These are phyloP conservation scores for Termitomyces sp. DNA, from an alignment of 1,284 basidiomycete genomes.

Conservation along the genomic window DNA sequence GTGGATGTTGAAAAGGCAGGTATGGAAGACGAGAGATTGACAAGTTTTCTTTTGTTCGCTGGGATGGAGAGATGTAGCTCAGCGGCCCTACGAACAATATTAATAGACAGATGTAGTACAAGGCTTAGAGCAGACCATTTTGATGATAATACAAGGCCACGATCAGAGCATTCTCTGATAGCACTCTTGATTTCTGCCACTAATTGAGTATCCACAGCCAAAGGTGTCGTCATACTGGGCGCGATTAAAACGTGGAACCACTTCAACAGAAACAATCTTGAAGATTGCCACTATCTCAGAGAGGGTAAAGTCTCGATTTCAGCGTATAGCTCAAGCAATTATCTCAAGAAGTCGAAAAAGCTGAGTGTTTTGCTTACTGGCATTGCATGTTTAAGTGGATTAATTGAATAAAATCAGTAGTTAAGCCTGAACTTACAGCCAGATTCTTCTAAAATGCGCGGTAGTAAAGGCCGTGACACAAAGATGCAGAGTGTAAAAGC, in stretches of 20 bases:
- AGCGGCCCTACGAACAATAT: slow-evolving; percentile 49
- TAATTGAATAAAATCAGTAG: neutral
- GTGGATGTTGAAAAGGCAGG: slow-evolving; percentile 45
- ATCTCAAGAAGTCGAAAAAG: neutral
- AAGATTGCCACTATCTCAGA: neutral
- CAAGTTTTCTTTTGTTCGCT: slow-evolving; percentile 36
- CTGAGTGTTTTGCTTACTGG: neutral
- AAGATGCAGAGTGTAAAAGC: neutral
- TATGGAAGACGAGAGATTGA: slow-evolving; percentile 18
- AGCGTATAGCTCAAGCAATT: neutral
- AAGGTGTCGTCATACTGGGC: slow-evolving; percentile 9
- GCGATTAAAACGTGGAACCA: neutral
- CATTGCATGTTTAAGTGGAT: neutral
- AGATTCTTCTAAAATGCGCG: neutral
- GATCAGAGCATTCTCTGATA: slow-evolving; percentile 54
- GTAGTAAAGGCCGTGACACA: neutral
- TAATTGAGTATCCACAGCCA: slow-evolving; percentile 27
- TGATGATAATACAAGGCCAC: slow-evolving; percentile 55
- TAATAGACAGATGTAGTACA: neutral
- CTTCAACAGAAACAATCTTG: neutral
- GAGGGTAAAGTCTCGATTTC: neutral
- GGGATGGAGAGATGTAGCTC: slow-evolving; percentile 66
- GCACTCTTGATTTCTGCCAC: slow-evolving; percentile 46
- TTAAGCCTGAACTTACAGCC: neutral
- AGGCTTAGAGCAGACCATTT: slow-evolving; percentile 51